These are phyloP conservation scores for Suhomyces sp. DNA, from an alignment of 805 yeast genomes.

Conservation along the genomic window DNA sequence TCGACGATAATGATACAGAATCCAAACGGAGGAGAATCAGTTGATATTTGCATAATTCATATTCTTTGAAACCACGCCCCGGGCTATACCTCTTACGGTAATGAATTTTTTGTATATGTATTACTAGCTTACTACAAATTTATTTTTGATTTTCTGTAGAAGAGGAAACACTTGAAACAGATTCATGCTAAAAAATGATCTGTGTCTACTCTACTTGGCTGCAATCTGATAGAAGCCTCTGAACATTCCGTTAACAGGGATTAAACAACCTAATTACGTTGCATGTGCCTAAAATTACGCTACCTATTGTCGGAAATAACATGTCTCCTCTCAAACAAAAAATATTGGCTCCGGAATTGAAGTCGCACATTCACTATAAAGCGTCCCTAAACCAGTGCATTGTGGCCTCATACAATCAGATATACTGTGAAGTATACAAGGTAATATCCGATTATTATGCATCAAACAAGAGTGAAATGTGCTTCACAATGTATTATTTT, in stretches of 20 bases:
- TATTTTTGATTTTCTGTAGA: background rate
- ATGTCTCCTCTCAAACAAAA: background rate
- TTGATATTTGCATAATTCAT: background rate
- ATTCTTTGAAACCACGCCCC: background rate
- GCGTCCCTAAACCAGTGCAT: background rate
- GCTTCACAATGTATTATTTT: background rate
- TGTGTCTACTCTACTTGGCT: background rate
- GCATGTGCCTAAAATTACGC: background rate
- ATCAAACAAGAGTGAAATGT: background rate
- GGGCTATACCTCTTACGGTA: background rate
- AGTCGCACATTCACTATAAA: background rate
- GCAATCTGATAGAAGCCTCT: background rate
- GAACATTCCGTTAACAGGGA: background rate
- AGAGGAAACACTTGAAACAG: background rate
- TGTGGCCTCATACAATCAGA: background rate
- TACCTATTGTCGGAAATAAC: background rate
- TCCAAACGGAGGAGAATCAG: slow-evolving; percentile 1
- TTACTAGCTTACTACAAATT: background rate
- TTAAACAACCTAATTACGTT: background rate
- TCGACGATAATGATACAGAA: background rate
- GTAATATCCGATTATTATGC: background rate
- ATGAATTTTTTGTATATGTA: background rate
- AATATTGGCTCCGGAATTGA: background rate
- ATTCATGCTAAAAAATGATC: no score
- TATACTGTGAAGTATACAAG: no score